Evolutionary conservation across 202 grass and related monocot species (phyloP).

Genomic region (Setaria viridis): DNA sequence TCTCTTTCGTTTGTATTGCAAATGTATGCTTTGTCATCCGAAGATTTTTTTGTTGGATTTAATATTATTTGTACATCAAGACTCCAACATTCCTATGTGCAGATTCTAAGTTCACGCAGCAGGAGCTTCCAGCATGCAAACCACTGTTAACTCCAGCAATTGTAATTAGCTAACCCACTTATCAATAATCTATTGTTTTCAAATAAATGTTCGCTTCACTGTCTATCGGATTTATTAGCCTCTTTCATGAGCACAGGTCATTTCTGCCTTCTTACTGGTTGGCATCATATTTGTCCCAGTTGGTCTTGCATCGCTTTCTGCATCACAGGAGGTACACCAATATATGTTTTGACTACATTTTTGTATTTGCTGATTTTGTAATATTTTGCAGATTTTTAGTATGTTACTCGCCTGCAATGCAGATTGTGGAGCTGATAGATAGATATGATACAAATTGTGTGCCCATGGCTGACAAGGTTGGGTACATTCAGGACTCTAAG

Average conservation of each 20-base stretch:
- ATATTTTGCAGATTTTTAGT: constrained; percentile 17
- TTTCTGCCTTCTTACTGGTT: constrained; percentile 68
- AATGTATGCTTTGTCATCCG: neutral
- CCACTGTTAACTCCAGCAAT: constrained; percentile 87
- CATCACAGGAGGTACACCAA: constrained; percentile 64
- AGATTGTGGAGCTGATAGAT: constrained; percentile 84
- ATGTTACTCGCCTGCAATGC: constrained; percentile 38
- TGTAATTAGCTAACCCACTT: constrained; percentile 57
- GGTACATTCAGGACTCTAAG: constrained; percentile 68
- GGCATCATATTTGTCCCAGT: constrained; percentile 79
- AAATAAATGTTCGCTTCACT: neutral
- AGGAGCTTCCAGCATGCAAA: constrained; percentile 97
- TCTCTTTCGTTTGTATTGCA: neutral
- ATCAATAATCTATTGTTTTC: constrained; percentile 14
- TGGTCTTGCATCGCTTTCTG: constrained; percentile 70
- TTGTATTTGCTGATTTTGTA: neutral
- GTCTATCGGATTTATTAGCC: constrained; percentile 2
- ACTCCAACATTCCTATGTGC: neutral
- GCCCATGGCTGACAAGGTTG: constrained; percentile 50
- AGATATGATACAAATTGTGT: constrained; percentile 78
- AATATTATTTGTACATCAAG: neutral
- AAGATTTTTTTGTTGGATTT: neutral
- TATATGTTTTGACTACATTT: neutral
- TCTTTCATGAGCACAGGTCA: constrained; percentile 56
- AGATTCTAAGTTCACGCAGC: constrained; percentile 96